Conservation (phyloP, 257 asterid species). For the Jacaranda mimosifolia region DNA sequence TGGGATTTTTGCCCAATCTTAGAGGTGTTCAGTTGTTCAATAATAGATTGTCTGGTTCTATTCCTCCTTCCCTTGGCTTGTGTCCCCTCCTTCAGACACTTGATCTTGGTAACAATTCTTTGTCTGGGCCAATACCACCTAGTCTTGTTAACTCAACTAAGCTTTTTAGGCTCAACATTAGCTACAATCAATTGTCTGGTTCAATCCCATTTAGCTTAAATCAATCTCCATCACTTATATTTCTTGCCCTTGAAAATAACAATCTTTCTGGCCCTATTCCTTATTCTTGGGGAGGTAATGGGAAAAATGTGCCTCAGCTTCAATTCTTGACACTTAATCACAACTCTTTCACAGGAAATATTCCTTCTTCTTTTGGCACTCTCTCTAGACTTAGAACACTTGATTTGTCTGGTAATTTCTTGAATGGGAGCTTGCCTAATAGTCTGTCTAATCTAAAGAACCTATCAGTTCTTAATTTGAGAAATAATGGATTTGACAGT, state of each 20-base stretch:
- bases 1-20: slow-evolving; percentile 79
- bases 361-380: slow-evolving; percentile 57
- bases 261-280: slow-evolving; percentile 76
- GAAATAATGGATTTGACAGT: slow-evolving; percentile 60
- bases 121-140: slow-evolving; percentile 67
- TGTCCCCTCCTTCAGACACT: slow-evolving; percentile 82
- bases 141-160: slow-evolving; percentile 70
- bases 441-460: slow-evolving; percentile 58
- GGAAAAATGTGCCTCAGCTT: slow-evolving; percentile 46
- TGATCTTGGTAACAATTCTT: slow-evolving; percentile 77
- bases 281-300: slow-evolving; percentile 63
- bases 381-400: slow-evolving; percentile 55
- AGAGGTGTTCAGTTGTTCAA: slow-evolving; percentile 91
- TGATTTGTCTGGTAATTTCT: slow-evolving; percentile 63
- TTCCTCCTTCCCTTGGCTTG: slow-evolving; percentile 77
- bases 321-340: slow-evolving; percentile 65
- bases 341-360: slow-evolving; percentile 57
- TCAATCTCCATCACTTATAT: slow-evolving; percentile 59
- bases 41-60: slow-evolving; percentile 78
- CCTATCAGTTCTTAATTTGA: slow-evolving; percentile 64
- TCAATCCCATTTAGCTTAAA: slow-evolving; percentile 67
- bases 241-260: slow-evolving; percentile 67
- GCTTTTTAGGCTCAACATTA: slow-evolving; percentile 75
- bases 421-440: slow-evolving; percentile 67
- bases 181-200: slow-evolving; percentile 78